Evolutionary conservation across 2,329 filamentous ascomycete genomes (phyloP), one percentile per base, ranked within the genome.

Genomic region (Paraphoma chrysanthemicola): DNA sequence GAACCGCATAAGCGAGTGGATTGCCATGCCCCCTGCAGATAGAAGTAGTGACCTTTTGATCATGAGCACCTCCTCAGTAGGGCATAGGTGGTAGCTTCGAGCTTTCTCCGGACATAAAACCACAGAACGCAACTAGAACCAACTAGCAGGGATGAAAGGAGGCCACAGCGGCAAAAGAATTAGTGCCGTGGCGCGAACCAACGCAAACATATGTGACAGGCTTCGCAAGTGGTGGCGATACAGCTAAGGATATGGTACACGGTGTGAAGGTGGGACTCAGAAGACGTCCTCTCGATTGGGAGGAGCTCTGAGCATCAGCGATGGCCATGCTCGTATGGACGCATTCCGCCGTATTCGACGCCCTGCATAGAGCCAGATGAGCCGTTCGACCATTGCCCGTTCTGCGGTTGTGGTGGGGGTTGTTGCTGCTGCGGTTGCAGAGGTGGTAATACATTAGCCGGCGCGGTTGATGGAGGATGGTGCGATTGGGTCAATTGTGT

Each of bases 281-380:
- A 42, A 4, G 11, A 17, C n/a, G 39, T n/a, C 14, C 39, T n/a
- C 16, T 8, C 39, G 39, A 42, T 23, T 7, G 39, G 8, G 8
- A 10, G 33, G 3, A 36, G 33, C 3, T 36, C 7, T 16, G 11
- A 9, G 10, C 23, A 46, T 38, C 17, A 75, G 51, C 73, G 73
- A 55, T 75, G 72, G 28, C 68, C 59, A 49, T 75, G 74, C 52
- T 77, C 73, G 46, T 77, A 78, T 9, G 70, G 66, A 23, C 73
- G 68, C 43, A 71, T 68, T 18, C 72, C 72, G 39, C 70, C 46
- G 81, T 78, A 83, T 57, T 82, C 81, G 14, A 83, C 79, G 17
- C 81, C 81, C 67, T 82, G 80, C 81, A 83, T 83, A 1, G 80
- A 36, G 23, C 23, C 23, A 36, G 33, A 36, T 14, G 33, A 36